phyloP scores from a whole-genome alignment of 495 filamentous ascomycete genomes.

The Penicillium parvum region DNA sequence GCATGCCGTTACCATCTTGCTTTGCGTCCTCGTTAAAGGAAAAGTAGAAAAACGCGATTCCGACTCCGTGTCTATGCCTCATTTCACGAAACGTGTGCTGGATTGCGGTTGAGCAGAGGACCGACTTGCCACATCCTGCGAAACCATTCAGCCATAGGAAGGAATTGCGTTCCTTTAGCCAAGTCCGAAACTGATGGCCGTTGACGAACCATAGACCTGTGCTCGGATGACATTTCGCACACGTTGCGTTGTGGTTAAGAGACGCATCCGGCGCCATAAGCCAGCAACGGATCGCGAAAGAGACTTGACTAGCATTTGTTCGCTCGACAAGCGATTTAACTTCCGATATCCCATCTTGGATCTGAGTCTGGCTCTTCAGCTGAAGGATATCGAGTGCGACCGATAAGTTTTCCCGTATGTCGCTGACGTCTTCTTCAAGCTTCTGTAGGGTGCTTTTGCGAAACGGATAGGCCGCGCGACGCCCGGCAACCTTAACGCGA shows the following conservation, averaged over 20 bases:
- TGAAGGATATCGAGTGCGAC: slow-evolving; percentile 27
- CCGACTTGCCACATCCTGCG: slow-evolving; percentile 39
- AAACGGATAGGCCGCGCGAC: slow-evolving; percentile 27
- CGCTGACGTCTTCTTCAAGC: slow-evolving; percentile 27
- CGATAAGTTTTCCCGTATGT: slow-evolving; percentile 26
- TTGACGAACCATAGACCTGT: slow-evolving; percentile 35
- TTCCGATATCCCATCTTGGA: slow-evolving; percentile 16
- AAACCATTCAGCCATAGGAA: slow-evolving; percentile 40
- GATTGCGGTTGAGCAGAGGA: slow-evolving; percentile 36
- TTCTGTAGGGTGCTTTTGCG: slow-evolving; percentile 28
- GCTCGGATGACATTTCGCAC: slow-evolving; percentile 17
- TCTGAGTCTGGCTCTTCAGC: slow-evolving; percentile 12
- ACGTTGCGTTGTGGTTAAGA: slow-evolving; percentile 27
- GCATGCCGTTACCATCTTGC: slow-evolving; percentile 24
- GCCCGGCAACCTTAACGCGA: slow-evolving; percentile 12
- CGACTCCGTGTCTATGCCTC: slow-evolving; percentile 9
- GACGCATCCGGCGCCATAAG: slow-evolving; percentile 27
- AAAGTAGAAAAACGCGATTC: slow-evolving; percentile 42
- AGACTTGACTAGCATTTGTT: slow-evolving; percentile 19
- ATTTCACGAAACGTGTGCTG: slow-evolving; percentile 19
- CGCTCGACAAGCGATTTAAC: slow-evolving; percentile 11
- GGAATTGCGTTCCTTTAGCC: slow-evolving; percentile 30
- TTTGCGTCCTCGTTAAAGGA: slow-evolving; percentile 33
- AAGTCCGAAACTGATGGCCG: slow-evolving; percentile 20
- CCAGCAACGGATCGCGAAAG: slow-evolving; percentile 23